phyloP scores from a whole-genome alignment of 2,329 filamentous ascomycete genomes.

The Cadophora sp. region DNA sequence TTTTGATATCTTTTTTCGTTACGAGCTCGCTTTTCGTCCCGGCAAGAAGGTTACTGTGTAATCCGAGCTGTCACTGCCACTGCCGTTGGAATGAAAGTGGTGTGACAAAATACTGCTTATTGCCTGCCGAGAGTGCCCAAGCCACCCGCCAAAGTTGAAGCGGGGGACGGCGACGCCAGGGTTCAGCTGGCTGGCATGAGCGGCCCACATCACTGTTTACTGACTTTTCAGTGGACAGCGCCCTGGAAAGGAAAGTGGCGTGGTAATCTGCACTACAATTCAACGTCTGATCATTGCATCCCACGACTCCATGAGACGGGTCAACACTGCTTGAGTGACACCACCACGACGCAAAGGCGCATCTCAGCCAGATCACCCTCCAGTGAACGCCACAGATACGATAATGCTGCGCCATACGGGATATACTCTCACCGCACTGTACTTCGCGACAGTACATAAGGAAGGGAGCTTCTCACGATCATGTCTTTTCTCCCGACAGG shows the following conservation, averaged over 20 bases:
- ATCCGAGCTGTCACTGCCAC: neutral
- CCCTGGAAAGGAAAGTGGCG: slow-evolving; percentile 7
- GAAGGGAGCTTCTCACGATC: neutral
- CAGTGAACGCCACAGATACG: neutral
- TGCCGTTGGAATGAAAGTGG: slow-evolving; percentile 1
- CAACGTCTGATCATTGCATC: slow-evolving; percentile 5
- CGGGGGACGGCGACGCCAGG: neutral
- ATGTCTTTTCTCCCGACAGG: neutral
- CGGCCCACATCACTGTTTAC: neutral
- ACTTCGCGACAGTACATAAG: neutral
- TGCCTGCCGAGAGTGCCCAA: neutral
- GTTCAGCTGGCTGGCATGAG: slow-evolving; percentile 2
- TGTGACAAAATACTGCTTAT: slow-evolving; percentile 1
- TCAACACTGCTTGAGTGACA: neutral
- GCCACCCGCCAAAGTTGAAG: neutral
- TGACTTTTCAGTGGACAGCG: neutral
- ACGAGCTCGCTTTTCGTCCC: slow-evolving; percentile 1
- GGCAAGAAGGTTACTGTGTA: too few relatives aligned
- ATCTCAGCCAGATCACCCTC: neutral
- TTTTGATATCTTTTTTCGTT: neutral
- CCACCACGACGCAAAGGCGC: neutral
- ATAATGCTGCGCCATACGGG: neutral
- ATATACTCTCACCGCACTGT: neutral
- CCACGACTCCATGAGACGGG: neutral
- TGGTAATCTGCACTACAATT: neutral